Evolutionary conservation across 306 rosid species (phyloP), one percentile per base, ranked within the genome.

Genomic region (Quillaja saponaria): DNA sequence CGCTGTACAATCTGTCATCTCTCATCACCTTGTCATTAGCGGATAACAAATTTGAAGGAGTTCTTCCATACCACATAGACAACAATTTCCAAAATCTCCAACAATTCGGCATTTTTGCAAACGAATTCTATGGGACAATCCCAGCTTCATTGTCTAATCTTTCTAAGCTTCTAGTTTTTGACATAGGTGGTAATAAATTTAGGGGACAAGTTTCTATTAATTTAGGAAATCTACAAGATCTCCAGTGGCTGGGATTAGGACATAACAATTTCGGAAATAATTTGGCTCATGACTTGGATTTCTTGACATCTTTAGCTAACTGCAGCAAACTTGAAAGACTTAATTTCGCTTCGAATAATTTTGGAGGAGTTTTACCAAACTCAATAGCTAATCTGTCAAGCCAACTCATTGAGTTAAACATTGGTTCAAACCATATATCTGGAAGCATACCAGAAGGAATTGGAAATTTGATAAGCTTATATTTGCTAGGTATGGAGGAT

Each of bases 311-410:
- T n/a, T n/a, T n/a, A n/a, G n/a, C n/a, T n/a, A n/a, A n/a, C n/a
- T n/a, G n/a, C n/a, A n/a, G n/a, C n/a, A n/a, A n/a, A n/a, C n/a
- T n/a, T n/a, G n/a, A n/a, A n/a, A n/a, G n/a, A n/a, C n/a, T n/a
- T n/a, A n/a, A n/a, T n/a, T n/a, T n/a, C n/a, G n/a, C n/a, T n/a
- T n/a, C n/a, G n/a, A n/a, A n/a, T n/a, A n/a, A n/a, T n/a, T n/a
- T n/a, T n/a, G n/a, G n/a, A n/a, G n/a, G n/a, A n/a, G n/a, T n/a
- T n/a, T n/a, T n/a, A n/a, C n/a, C n/a, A n/a, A n/a, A n/a, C n/a
- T n/a, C n/a, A n/a, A 20, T 73, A 0, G 15, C 67, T 53, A 78
- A 78, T 35, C 47, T 78, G 59, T 72, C 82, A 8, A 53, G 55
- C 3, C 65, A 6, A 8, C 66, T 78, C 10, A 48, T 6, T 49